Percentiles rank a stretch among this genome's conserved stretches.
phyloP scores from a whole-genome alignment of 805 yeast species.

The Spathaspora boniae region DNA sequence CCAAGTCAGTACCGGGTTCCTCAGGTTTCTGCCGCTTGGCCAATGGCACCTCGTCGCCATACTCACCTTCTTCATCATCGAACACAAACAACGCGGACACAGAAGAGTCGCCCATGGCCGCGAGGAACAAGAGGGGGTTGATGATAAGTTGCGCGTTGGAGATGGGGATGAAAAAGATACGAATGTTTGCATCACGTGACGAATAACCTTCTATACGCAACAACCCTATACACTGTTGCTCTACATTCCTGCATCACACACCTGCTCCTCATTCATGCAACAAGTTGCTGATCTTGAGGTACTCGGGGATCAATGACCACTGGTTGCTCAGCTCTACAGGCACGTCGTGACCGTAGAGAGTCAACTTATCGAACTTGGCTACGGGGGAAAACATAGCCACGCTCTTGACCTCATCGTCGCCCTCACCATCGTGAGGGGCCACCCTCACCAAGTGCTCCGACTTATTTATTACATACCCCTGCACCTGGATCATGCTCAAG shows the following conservation, averaged over 20 bases:
- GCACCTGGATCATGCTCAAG: conserved; percentile 11
- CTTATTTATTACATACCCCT: conserved; percentile 26
- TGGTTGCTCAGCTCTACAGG: conserved; percentile 17
- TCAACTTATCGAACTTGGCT: conserved; percentile 22
- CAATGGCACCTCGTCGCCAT: conserved; percentile 4
- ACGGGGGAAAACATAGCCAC: conserved; percentile 19
- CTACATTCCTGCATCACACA: background rate
- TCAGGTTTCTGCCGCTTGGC: conserved; percentile 2
- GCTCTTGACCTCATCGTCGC: conserved; percentile 15
- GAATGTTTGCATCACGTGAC: background rate
- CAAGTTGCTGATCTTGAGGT: conserved; percentile 23
- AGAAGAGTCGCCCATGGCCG: background rate
- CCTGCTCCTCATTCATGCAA: conserved; percentile 15
- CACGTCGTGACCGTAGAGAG: conserved; percentile 31
- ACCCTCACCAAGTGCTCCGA: conserved; percentile 19
- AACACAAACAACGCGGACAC: conserved; percentile 3
- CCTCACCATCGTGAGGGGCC: conserved; percentile 3
- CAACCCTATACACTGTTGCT: background rate
- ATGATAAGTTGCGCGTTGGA: background rate
- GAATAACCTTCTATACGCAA: background rate
- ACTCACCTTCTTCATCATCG: conserved; percentile 7
- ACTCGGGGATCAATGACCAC: conserved; percentile 27
- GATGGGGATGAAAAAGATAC: background rate
- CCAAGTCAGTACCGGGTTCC: conserved; percentile 5
- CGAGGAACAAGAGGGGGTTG: background rate